Evolutionary conservation across 75 land plant genomes (phyloP).

Genomic region (Selaginella tamariscina): DNA sequence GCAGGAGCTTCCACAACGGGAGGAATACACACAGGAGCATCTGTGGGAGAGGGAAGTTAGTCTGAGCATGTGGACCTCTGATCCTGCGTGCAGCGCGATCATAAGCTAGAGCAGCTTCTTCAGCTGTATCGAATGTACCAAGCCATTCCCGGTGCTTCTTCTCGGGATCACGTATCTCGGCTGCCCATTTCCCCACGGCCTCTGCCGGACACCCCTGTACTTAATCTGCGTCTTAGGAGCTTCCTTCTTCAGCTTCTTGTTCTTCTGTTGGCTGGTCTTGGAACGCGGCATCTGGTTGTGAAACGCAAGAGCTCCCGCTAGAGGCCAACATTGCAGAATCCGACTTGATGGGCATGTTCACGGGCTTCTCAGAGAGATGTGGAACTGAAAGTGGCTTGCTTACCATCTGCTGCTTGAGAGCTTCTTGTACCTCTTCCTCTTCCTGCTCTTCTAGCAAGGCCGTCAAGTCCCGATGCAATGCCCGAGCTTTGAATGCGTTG

Average conservation of each 20-base stretch:
- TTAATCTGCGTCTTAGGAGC: background rate
- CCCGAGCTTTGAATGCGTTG: background rate
- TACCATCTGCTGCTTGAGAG: background rate
- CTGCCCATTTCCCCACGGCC: conserved; percentile 23
- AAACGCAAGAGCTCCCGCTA: background rate
- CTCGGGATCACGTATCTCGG: conserved; percentile 19
- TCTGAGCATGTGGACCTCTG: conserved; percentile 12
- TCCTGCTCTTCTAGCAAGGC: background rate
- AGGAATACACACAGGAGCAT: background rate
- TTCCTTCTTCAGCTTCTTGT: background rate
- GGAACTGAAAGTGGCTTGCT: background rate
- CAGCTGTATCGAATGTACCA: conserved; percentile 12
- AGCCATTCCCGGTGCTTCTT: conserved; percentile 18
- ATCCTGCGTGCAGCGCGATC: conserved; percentile 20
- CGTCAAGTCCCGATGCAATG: background rate
- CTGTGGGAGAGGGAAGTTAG: conserved; percentile 9
- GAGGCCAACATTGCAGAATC: no score
- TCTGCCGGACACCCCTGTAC: background rate
- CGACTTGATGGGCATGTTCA: no score
- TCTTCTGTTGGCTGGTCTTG: background rate
- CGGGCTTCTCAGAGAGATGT: background rate
- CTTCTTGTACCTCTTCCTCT: background rate
- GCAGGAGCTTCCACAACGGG: background rate
- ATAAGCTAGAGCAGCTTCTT: conserved; percentile 12
- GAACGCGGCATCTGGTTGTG: background rate